These are phyloP conservation scores for Lyophyllum shimeji DNA, from an alignment of 768 basidiomycete genomes.

Conservation along the genomic window DNA sequence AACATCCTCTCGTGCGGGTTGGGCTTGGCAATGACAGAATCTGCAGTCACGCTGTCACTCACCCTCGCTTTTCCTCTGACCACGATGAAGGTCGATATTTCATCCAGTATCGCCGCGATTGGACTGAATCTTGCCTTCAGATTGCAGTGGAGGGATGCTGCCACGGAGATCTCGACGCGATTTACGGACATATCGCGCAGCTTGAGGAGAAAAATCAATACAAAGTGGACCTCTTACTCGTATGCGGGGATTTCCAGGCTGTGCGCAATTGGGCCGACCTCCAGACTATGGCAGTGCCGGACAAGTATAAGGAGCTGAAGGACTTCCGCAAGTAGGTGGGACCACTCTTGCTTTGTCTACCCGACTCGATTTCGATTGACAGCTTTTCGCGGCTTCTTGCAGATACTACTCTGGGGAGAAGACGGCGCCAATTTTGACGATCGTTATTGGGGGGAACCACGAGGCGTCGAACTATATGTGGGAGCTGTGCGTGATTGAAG, in stretches of 20 bases:
- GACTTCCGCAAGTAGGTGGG: conserved; percentile 74
- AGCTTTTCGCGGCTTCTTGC: background rate
- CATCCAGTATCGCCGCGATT: background rate
- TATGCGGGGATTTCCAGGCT: conserved; percentile 97
- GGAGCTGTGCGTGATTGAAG: conserved; percentile 69
- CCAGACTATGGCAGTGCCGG: conserved; percentile 87
- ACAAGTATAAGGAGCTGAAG: conserved; percentile 83
- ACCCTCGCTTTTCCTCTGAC: background rate
- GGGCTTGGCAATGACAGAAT: no score
- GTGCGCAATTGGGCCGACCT: conserved; percentile 84
- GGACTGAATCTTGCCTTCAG: conserved; percentile 32
- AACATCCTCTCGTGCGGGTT: no score
- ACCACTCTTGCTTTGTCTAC: background rate
- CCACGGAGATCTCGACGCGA: conserved; percentile 89
- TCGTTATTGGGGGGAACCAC: conserved; percentile 97
- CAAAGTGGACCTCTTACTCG: conserved; percentile 81
- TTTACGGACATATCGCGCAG: conserved; percentile 68
- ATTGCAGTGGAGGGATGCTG: conserved; percentile 94
- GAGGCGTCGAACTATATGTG: conserved; percentile 97
- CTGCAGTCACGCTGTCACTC: background rate
- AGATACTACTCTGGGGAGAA: conserved; percentile 89
- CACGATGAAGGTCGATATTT: background rate
- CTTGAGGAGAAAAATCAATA: conserved; percentile 64
- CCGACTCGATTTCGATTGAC: background rate
- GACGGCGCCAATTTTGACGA: conserved; percentile 81